Percentiles rank a stretch among this genome's conserved stretches.
These are phyloP conservation scores for Saturnispora serradocipensis DNA, from an alignment of 805 yeast species.

Conservation along the genomic window DNA sequence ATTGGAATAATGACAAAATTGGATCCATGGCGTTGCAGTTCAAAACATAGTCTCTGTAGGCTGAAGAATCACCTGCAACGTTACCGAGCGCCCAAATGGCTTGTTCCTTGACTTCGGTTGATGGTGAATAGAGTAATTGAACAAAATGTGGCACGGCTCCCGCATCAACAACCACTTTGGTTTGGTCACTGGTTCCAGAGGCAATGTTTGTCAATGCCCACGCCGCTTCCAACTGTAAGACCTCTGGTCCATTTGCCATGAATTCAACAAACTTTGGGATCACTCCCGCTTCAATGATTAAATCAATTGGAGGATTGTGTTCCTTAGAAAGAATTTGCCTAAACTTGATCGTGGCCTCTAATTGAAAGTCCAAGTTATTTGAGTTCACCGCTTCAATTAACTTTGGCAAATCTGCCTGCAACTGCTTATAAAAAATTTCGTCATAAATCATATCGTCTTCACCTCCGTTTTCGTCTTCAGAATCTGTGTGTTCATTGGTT, in stretches of 20 bases:
- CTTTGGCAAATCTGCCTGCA: slow-evolving; percentile 65
- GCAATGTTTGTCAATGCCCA: slow-evolving; percentile 99
- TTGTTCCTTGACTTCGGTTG: slow-evolving; percentile 92
- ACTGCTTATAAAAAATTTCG: slow-evolving; percentile 34
- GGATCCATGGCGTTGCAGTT: slow-evolving; percentile 84
- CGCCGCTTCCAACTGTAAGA: slow-evolving; percentile 94
- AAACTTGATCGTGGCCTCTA: slow-evolving; percentile 85
- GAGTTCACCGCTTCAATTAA: slow-evolving; percentile 79
- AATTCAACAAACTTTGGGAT: slow-evolving; percentile 85
- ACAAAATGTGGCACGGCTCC: slow-evolving; percentile 94
- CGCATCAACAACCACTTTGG: slow-evolving; percentile 81
- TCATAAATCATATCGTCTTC: slow-evolving; percentile 32
- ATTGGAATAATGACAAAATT: slow-evolving; percentile 65
- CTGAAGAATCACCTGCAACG: slow-evolving; percentile 94
- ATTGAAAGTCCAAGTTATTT: slow-evolving; percentile 65
- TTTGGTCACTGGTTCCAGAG: slow-evolving; percentile 85
- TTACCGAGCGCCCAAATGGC: slow-evolving; percentile 99
- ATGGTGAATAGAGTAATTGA: slow-evolving; percentile 65
- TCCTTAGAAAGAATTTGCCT: slow-evolving; percentile 91
- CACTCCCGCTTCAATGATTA: slow-evolving; percentile 88
- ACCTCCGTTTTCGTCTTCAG: slow-evolving; percentile 45
- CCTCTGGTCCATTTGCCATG: slow-evolving; percentile 71
- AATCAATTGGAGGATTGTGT: slow-evolving; percentile 91
- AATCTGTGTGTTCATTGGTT: slow-evolving; percentile 30
- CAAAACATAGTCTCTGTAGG: slow-evolving; percentile 83